Conservation (phyloP, 768 basidiomycete genomes). For the Trametes coccinea region DNA sequence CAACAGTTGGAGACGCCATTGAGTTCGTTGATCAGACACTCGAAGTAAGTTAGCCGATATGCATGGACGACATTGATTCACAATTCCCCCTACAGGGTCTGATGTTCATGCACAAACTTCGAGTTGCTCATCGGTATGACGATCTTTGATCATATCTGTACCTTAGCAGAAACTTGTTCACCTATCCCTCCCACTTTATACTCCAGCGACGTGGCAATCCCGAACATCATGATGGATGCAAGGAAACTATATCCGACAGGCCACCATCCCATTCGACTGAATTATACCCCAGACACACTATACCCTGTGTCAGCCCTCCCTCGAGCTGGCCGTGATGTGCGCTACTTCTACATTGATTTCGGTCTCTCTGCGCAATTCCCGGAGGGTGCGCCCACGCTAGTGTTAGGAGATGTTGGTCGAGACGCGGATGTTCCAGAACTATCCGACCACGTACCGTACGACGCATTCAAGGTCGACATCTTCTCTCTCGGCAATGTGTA, state of each 20-base stretch:
- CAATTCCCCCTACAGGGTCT: conserved; percentile 18
- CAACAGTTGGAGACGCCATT: conserved; percentile 24
- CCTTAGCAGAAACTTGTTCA: too few relatives aligned
- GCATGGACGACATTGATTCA: background rate
- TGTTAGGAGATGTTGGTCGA: conserved; percentile 21
- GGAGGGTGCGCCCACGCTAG: too few relatives aligned
- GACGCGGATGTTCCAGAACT: conserved; percentile 29
- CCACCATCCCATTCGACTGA: conserved; percentile 27
- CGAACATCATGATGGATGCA: conserved; percentile 30
- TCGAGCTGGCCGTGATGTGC: conserved; percentile 37
- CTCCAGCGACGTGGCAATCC: conserved; percentile 19
- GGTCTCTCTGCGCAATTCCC: conserved; percentile 21
- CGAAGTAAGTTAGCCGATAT: conserved; percentile 12
- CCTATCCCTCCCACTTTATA: too few relatives aligned
- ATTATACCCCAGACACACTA: conserved; percentile 36
- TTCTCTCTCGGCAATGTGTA: conserved; percentile 25
- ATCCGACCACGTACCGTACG: conserved; percentile 19
- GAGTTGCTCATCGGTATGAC: conserved; percentile 26
- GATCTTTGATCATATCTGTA: too few relatives aligned
- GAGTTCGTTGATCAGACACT: conserved; percentile 22
- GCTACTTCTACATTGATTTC: conserved; percentile 30
- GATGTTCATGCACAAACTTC: conserved; percentile 23
- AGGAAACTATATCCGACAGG: conserved; percentile 18
- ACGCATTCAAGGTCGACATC: conserved; percentile 28
- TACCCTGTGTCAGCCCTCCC: conserved; percentile 31